Conservation (phyloP, 2,329 filamentous ascomycete species). For the Aspergillus aculeatinus region DNA sequence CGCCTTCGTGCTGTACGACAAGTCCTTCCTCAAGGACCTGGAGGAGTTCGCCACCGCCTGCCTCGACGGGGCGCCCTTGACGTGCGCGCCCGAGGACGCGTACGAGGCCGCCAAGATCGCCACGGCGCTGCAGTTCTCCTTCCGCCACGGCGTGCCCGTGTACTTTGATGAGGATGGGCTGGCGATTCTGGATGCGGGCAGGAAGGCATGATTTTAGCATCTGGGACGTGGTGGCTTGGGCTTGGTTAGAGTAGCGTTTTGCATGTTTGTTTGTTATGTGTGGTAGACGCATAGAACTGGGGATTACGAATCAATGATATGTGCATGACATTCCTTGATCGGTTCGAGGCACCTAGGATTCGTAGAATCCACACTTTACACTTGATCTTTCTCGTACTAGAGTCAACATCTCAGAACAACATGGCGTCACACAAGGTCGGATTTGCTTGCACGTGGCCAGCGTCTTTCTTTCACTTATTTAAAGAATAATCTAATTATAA, state of each 20-base stretch:
- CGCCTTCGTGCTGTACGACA: conserved; percentile 10
- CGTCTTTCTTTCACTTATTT: not conserved
- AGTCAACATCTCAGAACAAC: no score
- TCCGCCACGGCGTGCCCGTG: conserved; percentile 10
- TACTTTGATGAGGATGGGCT: conserved; percentile 12
- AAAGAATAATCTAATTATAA: not conserved
- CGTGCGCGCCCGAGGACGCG: conserved; percentile 10
- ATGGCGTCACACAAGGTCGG: no score
- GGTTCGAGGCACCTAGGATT: no score
- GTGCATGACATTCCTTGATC: no score
- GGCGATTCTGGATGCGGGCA: conserved; percentile 2
- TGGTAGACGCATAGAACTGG: no score
- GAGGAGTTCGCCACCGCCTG: conserved; percentile 8
- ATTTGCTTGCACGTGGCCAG: no score
- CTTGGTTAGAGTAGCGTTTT: no score
- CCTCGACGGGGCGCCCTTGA: conserved; percentile 4
- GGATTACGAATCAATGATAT: no score
- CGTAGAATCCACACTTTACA: no score
- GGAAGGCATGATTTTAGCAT: not conserved
- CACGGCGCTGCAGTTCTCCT: conserved; percentile 9
- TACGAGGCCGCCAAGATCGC: conserved; percentile 10
- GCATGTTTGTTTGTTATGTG: no score
- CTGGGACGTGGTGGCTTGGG: no score
- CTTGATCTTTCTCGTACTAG: no score
- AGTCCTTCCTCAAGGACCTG: conserved; percentile 7